Evolutionary conservation across 352 stramenopile genomes (phyloP).

Genomic region (Proteromonas lacertae): DNA sequence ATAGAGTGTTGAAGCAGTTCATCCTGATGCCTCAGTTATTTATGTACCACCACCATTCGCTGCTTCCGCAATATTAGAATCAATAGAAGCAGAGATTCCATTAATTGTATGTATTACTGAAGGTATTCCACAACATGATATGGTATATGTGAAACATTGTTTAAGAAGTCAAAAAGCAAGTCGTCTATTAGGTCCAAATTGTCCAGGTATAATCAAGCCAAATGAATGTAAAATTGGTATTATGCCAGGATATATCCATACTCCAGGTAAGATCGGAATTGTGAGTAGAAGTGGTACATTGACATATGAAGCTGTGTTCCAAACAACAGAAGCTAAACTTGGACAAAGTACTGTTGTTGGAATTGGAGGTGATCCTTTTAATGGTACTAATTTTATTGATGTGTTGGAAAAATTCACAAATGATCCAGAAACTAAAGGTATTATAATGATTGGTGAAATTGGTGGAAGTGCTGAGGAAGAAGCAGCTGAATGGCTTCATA

Average conservation of each 20-base stretch:
- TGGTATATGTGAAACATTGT: constrained; percentile 79
- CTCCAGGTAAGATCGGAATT: constrained; percentile 83
- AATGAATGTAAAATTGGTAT: constrained; percentile 99
- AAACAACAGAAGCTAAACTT: constrained; percentile 75
- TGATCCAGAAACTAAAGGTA: constrained; percentile 76
- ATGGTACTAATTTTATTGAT: constrained; percentile 99
- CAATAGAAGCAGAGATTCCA: constrained; percentile 56
- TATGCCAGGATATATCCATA: constrained; percentile 98
- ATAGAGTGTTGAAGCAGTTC: constrained; percentile 18
- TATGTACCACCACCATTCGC: constrained; percentile 94
- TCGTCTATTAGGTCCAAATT: no score
- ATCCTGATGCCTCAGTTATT: constrained; percentile 82
- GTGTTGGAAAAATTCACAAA: constrained; percentile 94
- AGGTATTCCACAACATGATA: constrained; percentile 95
- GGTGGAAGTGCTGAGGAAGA: constrained; percentile 82
- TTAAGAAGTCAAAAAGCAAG: no score
- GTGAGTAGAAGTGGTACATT: constrained; percentile 88
- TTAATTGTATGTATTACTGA: constrained; percentile 70
- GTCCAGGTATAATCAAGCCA: constrained; percentile 99
- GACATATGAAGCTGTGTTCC: constrained; percentile 92
- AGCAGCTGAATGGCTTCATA: constrained; percentile 83
- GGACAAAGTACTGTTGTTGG: constrained; percentile 94
- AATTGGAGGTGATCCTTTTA: constrained; percentile 97
- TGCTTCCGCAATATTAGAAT: constrained; percentile 85
- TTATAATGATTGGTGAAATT: constrained; percentile 99